Percentiles rank a stretch among this genome's conserved stretches.
These are phyloP conservation scores for Cystofilobasidium ferigula DNA, from an alignment of 768 basidiomycete species.

Conservation along the genomic window DNA sequence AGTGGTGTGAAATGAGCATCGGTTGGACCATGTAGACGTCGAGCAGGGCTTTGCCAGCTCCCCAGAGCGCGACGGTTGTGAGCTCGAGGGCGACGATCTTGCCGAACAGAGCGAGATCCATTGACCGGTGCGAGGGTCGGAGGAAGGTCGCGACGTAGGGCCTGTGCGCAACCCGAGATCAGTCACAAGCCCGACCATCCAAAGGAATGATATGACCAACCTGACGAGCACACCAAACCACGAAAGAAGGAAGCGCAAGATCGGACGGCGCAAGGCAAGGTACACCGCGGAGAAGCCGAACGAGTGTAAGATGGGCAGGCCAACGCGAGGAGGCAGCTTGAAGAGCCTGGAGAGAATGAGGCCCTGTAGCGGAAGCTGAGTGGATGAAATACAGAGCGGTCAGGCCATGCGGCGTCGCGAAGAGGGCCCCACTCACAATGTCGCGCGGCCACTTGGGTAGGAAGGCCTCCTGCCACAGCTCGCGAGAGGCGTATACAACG, in stretches of 20 bases:
- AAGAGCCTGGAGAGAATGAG: slow-evolving; percentile 16
- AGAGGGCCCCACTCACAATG: neutral
- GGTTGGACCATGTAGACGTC: slow-evolving; percentile 26
- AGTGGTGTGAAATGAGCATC: slow-evolving; percentile 21
- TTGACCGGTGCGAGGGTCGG: slow-evolving; percentile 3
- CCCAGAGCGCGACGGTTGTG: slow-evolving; percentile 20
- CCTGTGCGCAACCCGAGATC: slow-evolving; percentile 1
- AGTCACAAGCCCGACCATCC: too few relatives aligned
- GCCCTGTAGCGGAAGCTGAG: slow-evolving; percentile 10
- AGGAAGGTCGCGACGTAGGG: slow-evolving; percentile 26
- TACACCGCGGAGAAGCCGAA: slow-evolving; percentile 15
- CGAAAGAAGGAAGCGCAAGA: slow-evolving; percentile 18
- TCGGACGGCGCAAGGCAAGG: neutral
- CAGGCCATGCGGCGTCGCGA: neutral
- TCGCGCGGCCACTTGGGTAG: slow-evolving; percentile 8
- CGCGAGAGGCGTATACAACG: slow-evolving; percentile 11
- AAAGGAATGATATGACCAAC: neutral
- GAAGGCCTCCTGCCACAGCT: slow-evolving; percentile 16
- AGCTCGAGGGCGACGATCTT: slow-evolving; percentile 14
- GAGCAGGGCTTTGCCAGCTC: slow-evolving; percentile 13
- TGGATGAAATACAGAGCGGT: neutral
- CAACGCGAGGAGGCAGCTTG: slow-evolving; percentile 6
- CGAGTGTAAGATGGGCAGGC: slow-evolving; percentile 23
- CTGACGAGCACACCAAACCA: slow-evolving; percentile 24
- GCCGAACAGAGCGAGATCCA: slow-evolving; percentile 5